Evolutionary conservation across 257 asterid species (phyloP).

Genomic region (Gentiana macrophylla): DNA sequence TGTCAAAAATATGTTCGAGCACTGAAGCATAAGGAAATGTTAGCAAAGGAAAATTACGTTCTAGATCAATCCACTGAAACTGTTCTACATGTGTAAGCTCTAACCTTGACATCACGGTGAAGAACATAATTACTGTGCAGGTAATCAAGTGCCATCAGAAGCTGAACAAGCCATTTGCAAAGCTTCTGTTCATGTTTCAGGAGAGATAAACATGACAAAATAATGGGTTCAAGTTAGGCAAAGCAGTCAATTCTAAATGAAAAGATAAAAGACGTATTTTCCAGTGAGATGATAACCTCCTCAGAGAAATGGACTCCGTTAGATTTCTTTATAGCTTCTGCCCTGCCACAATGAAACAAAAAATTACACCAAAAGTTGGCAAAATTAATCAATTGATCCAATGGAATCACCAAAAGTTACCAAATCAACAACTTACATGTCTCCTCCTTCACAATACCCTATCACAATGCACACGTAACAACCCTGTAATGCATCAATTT

Average conservation of each 20-base stretch:
- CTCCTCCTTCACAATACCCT: constrained; percentile 99
- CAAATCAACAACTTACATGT: constrained; percentile 59
- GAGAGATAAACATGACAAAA: constrained; percentile 12
- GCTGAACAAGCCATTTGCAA: constrained; percentile 94
- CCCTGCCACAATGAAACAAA: constrained; percentile 36
- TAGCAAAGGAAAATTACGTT: constrained; percentile 6
- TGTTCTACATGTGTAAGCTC: constrained; percentile 2
- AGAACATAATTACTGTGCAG: constrained; percentile 78
- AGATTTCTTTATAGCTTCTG: constrained; percentile 80
- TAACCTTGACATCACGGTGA: constrained; percentile 98
- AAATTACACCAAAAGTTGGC: constrained; percentile 2
- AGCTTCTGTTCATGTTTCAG: constrained; percentile 55
- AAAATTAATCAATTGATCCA: constrained; percentile 1
- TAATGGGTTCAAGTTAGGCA: background rate
- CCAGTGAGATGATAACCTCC: constrained; percentile 45
- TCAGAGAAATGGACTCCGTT: constrained; percentile 84
- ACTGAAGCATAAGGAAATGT: constrained; percentile 43
- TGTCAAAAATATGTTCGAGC: constrained; percentile 92
- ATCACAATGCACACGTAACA: constrained; percentile 96
- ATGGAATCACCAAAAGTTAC: constrained; percentile 1
- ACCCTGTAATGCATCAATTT: constrained; percentile 48
- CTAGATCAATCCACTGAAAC: constrained; percentile 2
- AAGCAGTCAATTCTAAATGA: background rate
- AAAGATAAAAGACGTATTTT: background rate
- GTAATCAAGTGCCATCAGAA: constrained; percentile 92